Conservation (phyloP, 176 grass and related monocot species). For the Musa acuminata region DNA sequence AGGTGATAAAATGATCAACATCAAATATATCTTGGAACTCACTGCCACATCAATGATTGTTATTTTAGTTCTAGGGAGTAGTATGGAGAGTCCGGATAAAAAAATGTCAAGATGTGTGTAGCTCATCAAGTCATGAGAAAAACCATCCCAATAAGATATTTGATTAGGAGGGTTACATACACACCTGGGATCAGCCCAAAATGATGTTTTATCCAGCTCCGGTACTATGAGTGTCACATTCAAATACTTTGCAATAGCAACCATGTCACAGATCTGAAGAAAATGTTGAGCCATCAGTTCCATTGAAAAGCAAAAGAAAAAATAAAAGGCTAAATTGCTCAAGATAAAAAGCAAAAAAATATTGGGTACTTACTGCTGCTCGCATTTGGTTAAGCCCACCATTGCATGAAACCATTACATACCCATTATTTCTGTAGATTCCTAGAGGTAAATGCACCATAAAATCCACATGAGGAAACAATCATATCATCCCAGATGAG, state of each 20-base stretch:
- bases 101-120: too few species aligned
- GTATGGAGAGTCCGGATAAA: not conserved
- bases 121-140: too few species aligned
- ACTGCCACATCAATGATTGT: conserved; percentile 18
- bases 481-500: not conserved
- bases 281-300: conserved; percentile 3
- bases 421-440: conserved; percentile 83
- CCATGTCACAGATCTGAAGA: conserved; percentile 91
- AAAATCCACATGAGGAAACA: not conserved
- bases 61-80: not conserved
- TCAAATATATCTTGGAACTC: conserved; percentile 97
- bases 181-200: conserved; percentile 82
- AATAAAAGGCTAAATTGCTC: not conserved
- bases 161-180: not conserved
- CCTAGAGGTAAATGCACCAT: conserved; percentile 30
- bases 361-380: conserved; percentile 51
- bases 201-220: conserved; percentile 85
- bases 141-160: not conserved
- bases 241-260: conserved; percentile 86
- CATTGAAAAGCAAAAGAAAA: not conserved
- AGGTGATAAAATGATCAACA: conserved; percentile 85
- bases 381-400: conserved; percentile 97
- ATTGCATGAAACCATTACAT: conserved; percentile 89
- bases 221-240: conserved; percentile 87
- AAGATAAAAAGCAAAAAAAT: not conserved